Percentiles rank a stretch among this genome's conserved stretches.
Evolutionary conservation across 139 green algal genomes (phyloP).

Genomic region (Closterium sp.): DNA sequence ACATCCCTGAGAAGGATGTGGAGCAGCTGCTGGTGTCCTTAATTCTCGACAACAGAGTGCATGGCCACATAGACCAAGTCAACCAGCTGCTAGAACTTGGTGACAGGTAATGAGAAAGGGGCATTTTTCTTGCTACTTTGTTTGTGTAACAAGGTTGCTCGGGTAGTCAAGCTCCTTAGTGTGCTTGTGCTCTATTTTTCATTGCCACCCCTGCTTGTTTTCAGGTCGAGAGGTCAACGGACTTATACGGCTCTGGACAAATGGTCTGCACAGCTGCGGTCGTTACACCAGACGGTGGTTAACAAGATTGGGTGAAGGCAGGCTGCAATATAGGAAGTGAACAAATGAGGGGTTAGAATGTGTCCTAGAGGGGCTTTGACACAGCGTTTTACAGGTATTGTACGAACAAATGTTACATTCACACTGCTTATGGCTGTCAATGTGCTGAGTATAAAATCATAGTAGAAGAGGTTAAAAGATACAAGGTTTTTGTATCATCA

Average conservation of each 20-base stretch:
- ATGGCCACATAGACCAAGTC: conserved; percentile 93
- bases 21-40: conserved; percentile 91
- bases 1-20: conserved; percentile 86
- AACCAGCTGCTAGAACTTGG: conserved; percentile 54
- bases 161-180: not conserved
- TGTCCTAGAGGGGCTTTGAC: no score
- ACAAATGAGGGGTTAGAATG: not conserved
- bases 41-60: conserved; percentile 86
- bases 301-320: conserved; percentile 31
- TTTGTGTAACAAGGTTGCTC: no score
- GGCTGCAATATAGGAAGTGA: not conserved
- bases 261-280: conserved; percentile 75
- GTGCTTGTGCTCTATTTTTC: not conserved
- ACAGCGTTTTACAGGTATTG: no score
- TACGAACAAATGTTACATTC: no score
- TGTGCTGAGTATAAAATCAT: no score
- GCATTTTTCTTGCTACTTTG: not conserved
- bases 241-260: conserved; percentile 83
- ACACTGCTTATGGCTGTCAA: no score
- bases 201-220: conserved; percentile 2
- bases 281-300: conserved; percentile 61
- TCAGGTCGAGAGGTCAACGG: conserved; percentile 37
- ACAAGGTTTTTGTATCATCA: no score
- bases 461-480: no score
- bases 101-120: conserved; percentile 24